Evolutionary conservation across 116 monocot species (phyloP), one percentile per base, ranked within the genome.

Genomic region (Dioscorea cayenensis): DNA sequence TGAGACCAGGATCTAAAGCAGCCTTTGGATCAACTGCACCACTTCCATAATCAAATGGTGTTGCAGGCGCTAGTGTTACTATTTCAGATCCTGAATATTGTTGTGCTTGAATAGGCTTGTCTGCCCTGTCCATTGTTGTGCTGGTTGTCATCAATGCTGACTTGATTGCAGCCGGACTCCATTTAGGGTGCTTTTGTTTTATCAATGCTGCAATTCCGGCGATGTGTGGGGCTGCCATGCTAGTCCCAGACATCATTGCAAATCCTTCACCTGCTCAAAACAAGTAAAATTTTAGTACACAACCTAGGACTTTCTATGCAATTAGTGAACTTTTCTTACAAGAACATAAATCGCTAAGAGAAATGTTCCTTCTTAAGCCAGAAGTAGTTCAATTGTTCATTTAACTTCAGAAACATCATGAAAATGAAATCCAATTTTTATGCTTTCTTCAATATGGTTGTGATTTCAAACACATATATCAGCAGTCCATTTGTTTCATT

Each of bases 181-280:
- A 95, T 0, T 77, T 67, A 8, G 83, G 92, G 52, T 90, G 81
- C 69, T 87, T 90, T 66, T 92, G 96, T 72, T 86, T 92, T 76
- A 96, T 72, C n/a, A 92, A 80, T 23, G 92, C 92, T 58, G 96
- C 96, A 67, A 92, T 92, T 32, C 95, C 95, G 16, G 95, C 79
- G 66, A 95, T 95, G 67, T 95, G 95, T 12, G 95, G 95, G 37
- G 95, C 89, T 64, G 95, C 92, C 95, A 95, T 95, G 49, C 95
- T 95, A 7, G 95, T 95, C 20, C 95, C 95, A 70, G 95, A 95
- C 52, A 89, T 63, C 95, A 95, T 89, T n/a, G 95, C 95, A 80
- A 95, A 95, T 27, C 83, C 85, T 80, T 92, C 92, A 13, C 95
- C 95, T 95, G 82, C 66, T 71, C 29, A 75, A n/a, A 5, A n/a